phyloP scores from a whole-genome alignment of 2,329 filamentous ascomycete species.

The Capronia epimyces region DNA sequence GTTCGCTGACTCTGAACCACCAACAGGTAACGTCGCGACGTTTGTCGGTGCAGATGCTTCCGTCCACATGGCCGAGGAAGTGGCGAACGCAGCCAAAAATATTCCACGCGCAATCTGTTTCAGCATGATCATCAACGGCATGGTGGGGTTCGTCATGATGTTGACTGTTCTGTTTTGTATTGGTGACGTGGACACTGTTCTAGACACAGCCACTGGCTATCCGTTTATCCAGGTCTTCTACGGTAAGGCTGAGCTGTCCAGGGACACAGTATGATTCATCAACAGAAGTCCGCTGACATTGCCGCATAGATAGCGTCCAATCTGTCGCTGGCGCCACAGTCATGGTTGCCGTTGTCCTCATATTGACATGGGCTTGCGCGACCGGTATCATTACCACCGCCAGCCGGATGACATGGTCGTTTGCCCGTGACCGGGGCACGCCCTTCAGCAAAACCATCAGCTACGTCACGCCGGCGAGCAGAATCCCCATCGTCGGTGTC shows the following conservation, averaged over 20 bases:
- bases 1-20: not conserved
- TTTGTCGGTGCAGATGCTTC: conserved; percentile 33
- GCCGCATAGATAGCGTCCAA: conserved; percentile 23
- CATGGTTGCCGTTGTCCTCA: conserved; percentile 29
- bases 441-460: conserved; percentile 28
- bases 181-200: conserved; percentile 32
- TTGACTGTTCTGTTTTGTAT: conserved; percentile 34
- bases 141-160: conserved; percentile 37
- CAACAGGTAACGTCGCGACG: conserved; percentile 31
- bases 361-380: conserved; percentile 29
- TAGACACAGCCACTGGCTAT: conserved; percentile 32
- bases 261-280: too few relatives aligned
- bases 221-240: conserved; percentile 34
- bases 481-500: conserved; percentile 24
- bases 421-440: conserved; percentile 27
- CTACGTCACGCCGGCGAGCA: conserved; percentile 28
- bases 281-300: too few relatives aligned
- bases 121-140: conserved; percentile 32
- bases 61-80: conserved; percentile 31
- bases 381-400: conserved; percentile 29
- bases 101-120: conserved; percentile 31
- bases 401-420: conserved; percentile 29
- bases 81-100: conserved; percentile 28
- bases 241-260: conserved; percentile 12
- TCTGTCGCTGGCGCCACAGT: conserved; percentile 28